Conservation (phyloP, 2,329 filamentous ascomycete species). For the Fusarium fujikuroi region DNA sequence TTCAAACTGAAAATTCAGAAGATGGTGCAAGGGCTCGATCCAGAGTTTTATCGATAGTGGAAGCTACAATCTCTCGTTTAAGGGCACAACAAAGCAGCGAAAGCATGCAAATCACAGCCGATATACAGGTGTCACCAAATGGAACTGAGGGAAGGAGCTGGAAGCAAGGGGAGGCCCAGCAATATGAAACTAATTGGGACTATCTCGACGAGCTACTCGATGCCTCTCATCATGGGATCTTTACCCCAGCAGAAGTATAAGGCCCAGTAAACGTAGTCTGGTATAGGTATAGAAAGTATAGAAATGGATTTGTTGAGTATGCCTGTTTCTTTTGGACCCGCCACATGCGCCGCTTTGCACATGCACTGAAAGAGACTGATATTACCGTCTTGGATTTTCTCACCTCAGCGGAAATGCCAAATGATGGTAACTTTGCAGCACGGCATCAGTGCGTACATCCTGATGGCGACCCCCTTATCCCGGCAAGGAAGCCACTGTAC, state of each 20-base stretch:
- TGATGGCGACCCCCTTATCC: too few species aligned
- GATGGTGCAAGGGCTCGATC: not conserved
- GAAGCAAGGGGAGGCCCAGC: not conserved
- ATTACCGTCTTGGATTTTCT: not conserved
- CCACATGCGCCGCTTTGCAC: too few species aligned
- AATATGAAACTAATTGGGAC: not conserved
- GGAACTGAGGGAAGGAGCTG: too few species aligned
- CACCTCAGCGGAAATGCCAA: too few species aligned
- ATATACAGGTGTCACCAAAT: not conserved
- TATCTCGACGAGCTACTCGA: not conserved
- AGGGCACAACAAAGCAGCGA: not conserved
- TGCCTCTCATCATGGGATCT: not conserved
- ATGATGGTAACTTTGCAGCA: too few species aligned
- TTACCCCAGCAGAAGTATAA: too few species aligned
- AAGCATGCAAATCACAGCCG: not conserved
- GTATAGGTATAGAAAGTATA: not conserved
- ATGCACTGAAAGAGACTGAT: not conserved
- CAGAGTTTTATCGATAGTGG: not conserved
- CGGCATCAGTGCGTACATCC: too few species aligned
- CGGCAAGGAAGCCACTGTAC: too few species aligned
- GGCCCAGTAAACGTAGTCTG: not conserved
- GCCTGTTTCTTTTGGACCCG: not conserved
- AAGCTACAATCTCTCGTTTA: not conserved
- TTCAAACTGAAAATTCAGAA: not conserved
- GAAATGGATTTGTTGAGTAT: not conserved